Percentiles rank a stretch among this genome's conserved stretches.
These are phyloP conservation scores for Lophium mytilinum DNA, from an alignment of 495 filamentous ascomycete species.

Conservation along the genomic window DNA sequence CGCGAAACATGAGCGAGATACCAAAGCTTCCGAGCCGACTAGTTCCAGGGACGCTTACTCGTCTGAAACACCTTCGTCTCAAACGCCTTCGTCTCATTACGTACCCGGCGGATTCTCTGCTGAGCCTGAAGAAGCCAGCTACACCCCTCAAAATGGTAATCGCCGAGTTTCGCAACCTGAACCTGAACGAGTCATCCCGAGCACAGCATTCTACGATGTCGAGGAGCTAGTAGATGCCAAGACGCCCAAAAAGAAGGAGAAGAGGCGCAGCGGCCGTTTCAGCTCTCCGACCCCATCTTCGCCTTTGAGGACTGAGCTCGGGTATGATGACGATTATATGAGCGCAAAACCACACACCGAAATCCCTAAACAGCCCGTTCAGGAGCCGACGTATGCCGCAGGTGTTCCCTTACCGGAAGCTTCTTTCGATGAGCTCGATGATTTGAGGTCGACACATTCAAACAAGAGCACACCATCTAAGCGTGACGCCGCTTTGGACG, in stretches of 20 bases:
- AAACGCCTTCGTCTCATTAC: background rate
- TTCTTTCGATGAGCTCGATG: background rate
- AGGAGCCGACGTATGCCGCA: background rate
- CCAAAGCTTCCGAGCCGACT: constrained; percentile 1
- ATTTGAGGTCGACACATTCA: background rate
- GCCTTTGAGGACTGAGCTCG: constrained; percentile 29
- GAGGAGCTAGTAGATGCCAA: constrained; percentile 24
- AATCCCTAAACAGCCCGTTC: background rate
- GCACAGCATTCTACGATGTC: constrained; percentile 21
- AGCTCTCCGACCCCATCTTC: constrained; percentile 27
- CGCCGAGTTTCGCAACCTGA: background rate
- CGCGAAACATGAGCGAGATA: constrained; percentile 15
- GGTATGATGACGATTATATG: constrained; percentile 28
- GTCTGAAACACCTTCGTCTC: background rate
- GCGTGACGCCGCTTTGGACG: background rate
- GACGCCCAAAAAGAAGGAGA: constrained; percentile 28
- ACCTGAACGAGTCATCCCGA: constrained; percentile 8
- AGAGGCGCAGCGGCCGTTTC: constrained; percentile 28
- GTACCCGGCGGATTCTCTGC: background rate
- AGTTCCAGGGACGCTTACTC: constrained; percentile 6
- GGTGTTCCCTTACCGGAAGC: background rate
- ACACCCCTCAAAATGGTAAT: constrained; percentile 2
- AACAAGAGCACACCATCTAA: background rate
- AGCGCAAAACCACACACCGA: background rate
- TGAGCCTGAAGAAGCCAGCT: background rate